Percentiles rank a stretch among this genome's conserved stretches.
Evolutionary conservation across 352 stramenopile species (phyloP).

Genomic region (Stephanocyclus meneghinianus): DNA sequence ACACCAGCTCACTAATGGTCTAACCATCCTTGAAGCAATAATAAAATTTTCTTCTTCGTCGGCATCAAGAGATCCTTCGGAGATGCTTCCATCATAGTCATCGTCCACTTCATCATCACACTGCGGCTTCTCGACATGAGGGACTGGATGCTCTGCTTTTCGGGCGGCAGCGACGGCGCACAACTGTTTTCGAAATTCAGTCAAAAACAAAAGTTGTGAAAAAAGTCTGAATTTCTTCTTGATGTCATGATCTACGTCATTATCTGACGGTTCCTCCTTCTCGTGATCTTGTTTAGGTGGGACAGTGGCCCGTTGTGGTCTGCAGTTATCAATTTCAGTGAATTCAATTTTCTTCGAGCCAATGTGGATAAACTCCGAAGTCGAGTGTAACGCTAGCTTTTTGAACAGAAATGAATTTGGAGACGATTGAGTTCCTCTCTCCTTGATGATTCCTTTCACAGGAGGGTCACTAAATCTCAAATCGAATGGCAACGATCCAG

Average conservation of each 20-base stretch:
- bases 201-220: constrained; percentile 69
- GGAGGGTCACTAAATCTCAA: constrained; percentile 78
- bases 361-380: constrained; percentile 53
- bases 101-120: constrained; percentile 28
- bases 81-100: constrained; percentile 68
- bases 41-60: constrained; percentile 71
- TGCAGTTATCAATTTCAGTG: constrained; percentile 42
- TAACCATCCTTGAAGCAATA: constrained; percentile 63
- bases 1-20: constrained; percentile 77
- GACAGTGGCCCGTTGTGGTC: neutral
- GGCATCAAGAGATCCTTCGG: constrained; percentile 51
- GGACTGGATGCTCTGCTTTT: constrained; percentile 31
- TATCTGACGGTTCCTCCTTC: neutral
- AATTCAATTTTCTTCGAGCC: constrained; percentile 28
- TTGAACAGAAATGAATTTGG: constrained; percentile 78
- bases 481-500: constrained; percentile 78
- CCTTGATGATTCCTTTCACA: constrained; percentile 75
- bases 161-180: constrained; percentile 64
- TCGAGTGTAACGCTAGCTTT: constrained; percentile 70
- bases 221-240: constrained; percentile 69
- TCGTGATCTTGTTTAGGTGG: neutral
- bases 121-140: constrained; percentile 23
- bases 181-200: constrained; percentile 73
- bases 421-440: constrained; percentile 71
- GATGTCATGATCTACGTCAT: constrained; percentile 16